Evolutionary conservation across 768 basidiomycete species (phyloP).

Genomic region (Xanthoconium stramineum): DNA sequence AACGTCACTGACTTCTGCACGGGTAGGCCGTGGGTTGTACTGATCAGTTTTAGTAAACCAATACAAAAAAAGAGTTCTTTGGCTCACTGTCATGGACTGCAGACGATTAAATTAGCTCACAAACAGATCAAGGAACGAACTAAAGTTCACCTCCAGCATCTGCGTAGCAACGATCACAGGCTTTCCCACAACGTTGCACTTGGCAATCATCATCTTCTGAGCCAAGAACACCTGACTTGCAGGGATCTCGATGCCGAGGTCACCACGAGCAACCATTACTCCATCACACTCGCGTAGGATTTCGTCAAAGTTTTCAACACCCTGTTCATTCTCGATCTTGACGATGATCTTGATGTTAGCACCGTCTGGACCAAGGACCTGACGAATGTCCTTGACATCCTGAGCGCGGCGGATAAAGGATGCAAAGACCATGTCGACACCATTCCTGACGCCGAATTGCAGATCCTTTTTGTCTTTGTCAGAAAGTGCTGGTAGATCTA

Average conservation of each 20-base stretch:
- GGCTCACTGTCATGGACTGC: conserved; percentile 89
- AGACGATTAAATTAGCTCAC: conserved; percentile 11
- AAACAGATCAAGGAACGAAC: background rate
- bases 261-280: conserved; percentile 99
- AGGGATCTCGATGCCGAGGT: conserved; percentile 99
- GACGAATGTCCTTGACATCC: conserved; percentile 91
- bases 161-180: conserved; percentile 98
- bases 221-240: conserved; percentile 98
- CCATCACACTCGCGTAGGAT: conserved; percentile 93
- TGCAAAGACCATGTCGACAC: conserved; percentile 98
- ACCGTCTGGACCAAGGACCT: conserved; percentile 91
- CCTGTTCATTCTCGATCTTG: conserved; percentile 99
- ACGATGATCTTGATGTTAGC: conserved; percentile 98
- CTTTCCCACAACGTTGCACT: conserved; percentile 97
- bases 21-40: conserved; percentile 98
- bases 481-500: conserved; percentile 95
- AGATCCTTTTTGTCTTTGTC: conserved; percentile 98
- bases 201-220: conserved; percentile 99
- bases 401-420: conserved; percentile 96
- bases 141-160: conserved; percentile 82
- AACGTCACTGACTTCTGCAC: conserved; percentile 98
- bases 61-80: background rate
- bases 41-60: conserved; percentile 29
- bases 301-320: conserved; percentile 98
- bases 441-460: conserved; percentile 92